These are phyloP conservation scores for Triangularia setosa DNA, from an alignment of 2,329 filamentous ascomycete species.

Conservation along the genomic window DNA sequence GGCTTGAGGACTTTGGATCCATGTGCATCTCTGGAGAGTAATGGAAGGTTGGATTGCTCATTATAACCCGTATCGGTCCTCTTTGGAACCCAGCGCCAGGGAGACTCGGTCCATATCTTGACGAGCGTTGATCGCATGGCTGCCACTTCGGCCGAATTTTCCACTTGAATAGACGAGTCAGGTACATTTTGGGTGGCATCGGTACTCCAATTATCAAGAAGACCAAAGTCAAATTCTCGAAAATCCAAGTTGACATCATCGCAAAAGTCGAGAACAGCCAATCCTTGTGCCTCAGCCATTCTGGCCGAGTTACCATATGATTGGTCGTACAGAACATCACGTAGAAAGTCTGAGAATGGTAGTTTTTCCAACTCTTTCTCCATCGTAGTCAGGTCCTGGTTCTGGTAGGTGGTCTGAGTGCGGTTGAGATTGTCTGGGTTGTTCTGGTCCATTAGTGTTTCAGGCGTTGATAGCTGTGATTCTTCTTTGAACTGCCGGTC, in stretches of 20 bases:
- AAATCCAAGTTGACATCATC: slow-evolving; percentile 48
- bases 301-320: slow-evolving; percentile 34
- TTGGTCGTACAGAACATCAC: slow-evolving; percentile 48
- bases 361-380: slow-evolving; percentile 32
- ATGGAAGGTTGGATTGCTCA: slow-evolving; percentile 44
- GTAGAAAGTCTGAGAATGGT: slow-evolving; percentile 49
- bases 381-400: slow-evolving; percentile 14
- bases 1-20: slow-evolving; percentile 33
- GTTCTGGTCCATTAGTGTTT: slow-evolving; percentile 30
- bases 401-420: slow-evolving; percentile 19
- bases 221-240: slow-evolving; percentile 49
- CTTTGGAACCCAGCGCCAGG: slow-evolving; percentile 48
- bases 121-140: slow-evolving; percentile 46
- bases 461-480: slow-evolving; percentile 34
- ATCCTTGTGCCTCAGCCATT: slow-evolving; percentile 38
- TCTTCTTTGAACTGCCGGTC: slow-evolving; percentile 32
- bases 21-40: slow-evolving; percentile 38
- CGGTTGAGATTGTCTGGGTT: slow-evolving; percentile 11
- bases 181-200: slow-evolving; percentile 33
- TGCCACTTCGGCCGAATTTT: slow-evolving; percentile 40
- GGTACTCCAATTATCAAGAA: slow-evolving; percentile 48
- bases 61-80: slow-evolving; percentile 41
- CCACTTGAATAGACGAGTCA: slow-evolving; percentile 30
- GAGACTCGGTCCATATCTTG: slow-evolving; percentile 48
- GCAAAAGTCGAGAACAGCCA: slow-evolving; percentile 48